A percentile compares a stretch with the other conserved stretches of the same genome.
Evolutionary conservation across 2,329 filamentous ascomycete species (phyloP).

Genomic region (Curvularia spicifera): DNA sequence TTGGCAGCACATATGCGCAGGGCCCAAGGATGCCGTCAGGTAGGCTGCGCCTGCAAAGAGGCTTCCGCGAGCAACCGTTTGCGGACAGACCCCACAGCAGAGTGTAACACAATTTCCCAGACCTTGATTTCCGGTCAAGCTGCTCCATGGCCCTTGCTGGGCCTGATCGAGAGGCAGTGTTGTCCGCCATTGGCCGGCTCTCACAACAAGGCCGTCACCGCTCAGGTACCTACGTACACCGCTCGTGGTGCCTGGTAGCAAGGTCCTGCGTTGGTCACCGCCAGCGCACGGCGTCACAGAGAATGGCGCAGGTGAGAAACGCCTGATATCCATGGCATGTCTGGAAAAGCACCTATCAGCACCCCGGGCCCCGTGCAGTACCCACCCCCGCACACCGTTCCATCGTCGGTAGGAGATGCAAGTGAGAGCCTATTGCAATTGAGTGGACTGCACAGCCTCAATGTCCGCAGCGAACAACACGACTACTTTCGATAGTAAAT

Average conservation of each 20-base stretch:
- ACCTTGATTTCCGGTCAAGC: slow-evolving; percentile 36
- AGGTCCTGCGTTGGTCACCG: slow-evolving; percentile 16
- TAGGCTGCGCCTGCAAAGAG: slow-evolving; percentile 24
- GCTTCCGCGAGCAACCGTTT: slow-evolving; percentile 28
- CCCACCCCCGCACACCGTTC: background rate
- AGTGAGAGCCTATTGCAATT: background rate
- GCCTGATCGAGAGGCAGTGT: slow-evolving; percentile 2
- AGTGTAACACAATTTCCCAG: slow-evolving; percentile 32
- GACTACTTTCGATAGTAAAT: slow-evolving; percentile 57
- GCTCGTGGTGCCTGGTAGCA: slow-evolving; percentile 14
- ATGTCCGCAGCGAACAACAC: background rate
- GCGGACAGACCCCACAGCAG: slow-evolving; percentile 16
- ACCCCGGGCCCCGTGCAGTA: slow-evolving; percentile 5
- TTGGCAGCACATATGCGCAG: slow-evolving; percentile 10
- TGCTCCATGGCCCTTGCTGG: slow-evolving; percentile 22
- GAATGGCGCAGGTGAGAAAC: slow-evolving; percentile 8
- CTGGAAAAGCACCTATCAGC: slow-evolving; percentile 12
- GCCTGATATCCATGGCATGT: background rate
- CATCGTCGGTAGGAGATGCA: background rate
- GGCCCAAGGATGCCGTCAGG: slow-evolving; percentile 12
- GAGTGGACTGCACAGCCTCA: slow-evolving; percentile 5
- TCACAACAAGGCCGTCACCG: slow-evolving; percentile 24
- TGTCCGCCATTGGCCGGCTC: slow-evolving; percentile 19
- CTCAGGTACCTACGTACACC: slow-evolving; percentile 21
- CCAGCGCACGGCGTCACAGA: slow-evolving; percentile 13